Base-by-base conservation (phyloP, 192 early-diverging fungal genomes). In the Diversispora epigaea region DNA sequence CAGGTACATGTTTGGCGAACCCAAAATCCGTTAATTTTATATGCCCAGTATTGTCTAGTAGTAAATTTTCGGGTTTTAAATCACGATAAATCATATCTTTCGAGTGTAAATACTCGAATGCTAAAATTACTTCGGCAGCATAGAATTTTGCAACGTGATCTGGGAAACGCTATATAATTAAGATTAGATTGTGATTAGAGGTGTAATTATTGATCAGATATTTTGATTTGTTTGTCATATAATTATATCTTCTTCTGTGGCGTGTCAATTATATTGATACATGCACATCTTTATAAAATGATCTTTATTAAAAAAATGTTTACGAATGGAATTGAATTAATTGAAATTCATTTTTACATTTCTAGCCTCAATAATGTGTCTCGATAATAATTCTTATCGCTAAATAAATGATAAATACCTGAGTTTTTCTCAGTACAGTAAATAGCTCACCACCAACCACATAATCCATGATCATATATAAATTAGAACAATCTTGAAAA, bases 381-480 rank as follows among this genome's bases (percentile, higher is more conserved):
- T 32, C 25, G 25, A 32, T 32, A 32, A 32, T 32, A 32, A 32
- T 32, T 32, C 25, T 32, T 1, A 32, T 32, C 25, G 2, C 25
- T 32, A 41, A 74, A 55, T 61, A 60, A 67, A 21, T 47, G n/a
- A 68, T 49, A 65, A 25, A 21, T 88, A 93, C 93, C 84, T 92
- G 91, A 55, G 89, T 88, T 80, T 92, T 90, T 83, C 87, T 76
- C 81, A 92, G 66, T 65, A 92, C 85, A 72, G 90, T 86, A 81
- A 92, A 91, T 78, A 98, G 85, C 86, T 98, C 93, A 64, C 96
- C 97, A 76, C 97, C 97, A 45, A 92, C 91, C 6, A 97, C 92
- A 84, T 96, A 98, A 80, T 97, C 96, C 88, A 97, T 89, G 14
- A 96, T 93, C 81, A 98, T 93, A 80, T 97, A 97, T 76, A 98